phyloP scores from a whole-genome alignment of 2,329 filamentous ascomycete genomes.

The Fusarium buharicum region DNA sequence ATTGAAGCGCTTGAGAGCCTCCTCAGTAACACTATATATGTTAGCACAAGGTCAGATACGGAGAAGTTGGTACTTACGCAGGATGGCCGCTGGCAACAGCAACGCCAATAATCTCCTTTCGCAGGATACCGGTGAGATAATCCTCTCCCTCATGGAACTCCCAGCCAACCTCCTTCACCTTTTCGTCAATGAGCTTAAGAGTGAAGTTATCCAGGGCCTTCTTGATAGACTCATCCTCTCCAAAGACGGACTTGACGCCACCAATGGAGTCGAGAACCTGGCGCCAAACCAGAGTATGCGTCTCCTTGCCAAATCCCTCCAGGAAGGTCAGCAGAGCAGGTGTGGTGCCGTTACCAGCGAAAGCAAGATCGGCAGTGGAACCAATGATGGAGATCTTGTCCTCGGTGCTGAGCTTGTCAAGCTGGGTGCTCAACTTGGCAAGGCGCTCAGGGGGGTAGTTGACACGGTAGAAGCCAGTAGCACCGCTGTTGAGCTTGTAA shows the following conservation, averaged over 20 bases:
- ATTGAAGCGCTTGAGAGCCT: conserved; percentile 82
- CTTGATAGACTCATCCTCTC: conserved; percentile 76
- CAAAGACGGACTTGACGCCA: conserved; percentile 85
- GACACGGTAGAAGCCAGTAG: conserved; percentile 89
- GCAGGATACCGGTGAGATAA: conserved; percentile 83
- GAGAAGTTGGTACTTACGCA: conserved; percentile 61
- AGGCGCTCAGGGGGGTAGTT: conserved; percentile 91
- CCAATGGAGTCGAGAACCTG: conserved; percentile 82
- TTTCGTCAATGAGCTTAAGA: conserved; percentile 77
- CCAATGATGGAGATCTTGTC: conserved; percentile 95
- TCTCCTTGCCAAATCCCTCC: conserved; percentile 83
- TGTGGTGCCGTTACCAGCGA: conserved; percentile 86
- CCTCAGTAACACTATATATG: conserved; percentile 67
- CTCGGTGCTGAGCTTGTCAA: conserved; percentile 79
- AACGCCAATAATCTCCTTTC: conserved; percentile 80
- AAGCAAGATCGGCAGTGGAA: conserved; percentile 87
- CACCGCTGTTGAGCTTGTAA: conserved; percentile 93
- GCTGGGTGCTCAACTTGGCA: conserved; percentile 79
- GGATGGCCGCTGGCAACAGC: conserved; percentile 83
- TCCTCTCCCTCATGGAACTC: conserved; percentile 81
- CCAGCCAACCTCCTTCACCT: conserved; percentile 86
- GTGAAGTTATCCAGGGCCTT: conserved; percentile 81
- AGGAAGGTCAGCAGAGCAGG: conserved; percentile 84
- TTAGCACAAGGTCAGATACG: conserved; percentile 37
- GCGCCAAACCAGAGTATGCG: conserved; percentile 88